Conservation (phyloP, 1,284 basidiomycete species). For the Papiliotrema fonsecae region DNA sequence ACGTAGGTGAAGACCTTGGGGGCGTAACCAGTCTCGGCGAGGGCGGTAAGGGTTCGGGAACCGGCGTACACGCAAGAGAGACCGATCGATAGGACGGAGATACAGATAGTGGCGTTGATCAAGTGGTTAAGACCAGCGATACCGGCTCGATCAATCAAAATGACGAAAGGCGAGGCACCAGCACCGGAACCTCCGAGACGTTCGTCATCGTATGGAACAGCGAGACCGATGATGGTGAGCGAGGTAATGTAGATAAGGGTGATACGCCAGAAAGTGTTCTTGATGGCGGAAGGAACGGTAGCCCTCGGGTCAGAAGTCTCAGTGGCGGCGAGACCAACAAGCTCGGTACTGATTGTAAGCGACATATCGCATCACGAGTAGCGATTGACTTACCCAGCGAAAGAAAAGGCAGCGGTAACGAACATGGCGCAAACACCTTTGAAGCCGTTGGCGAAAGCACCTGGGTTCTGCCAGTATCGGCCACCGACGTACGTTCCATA, state of each 20-base stretch:
- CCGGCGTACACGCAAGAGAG: conserved; percentile 46
- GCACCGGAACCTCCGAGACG: conserved; percentile 44
- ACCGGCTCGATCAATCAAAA: conserved; percentile 47
- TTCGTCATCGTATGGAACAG: conserved; percentile 43
- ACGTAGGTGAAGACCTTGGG: conserved; percentile 50
- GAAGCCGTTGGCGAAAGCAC: conserved; percentile 50
- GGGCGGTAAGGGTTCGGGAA: conserved; percentile 44
- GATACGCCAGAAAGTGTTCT: conserved; percentile 49
- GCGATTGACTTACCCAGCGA: conserved; percentile 50
- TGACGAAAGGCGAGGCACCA: conserved; percentile 53
- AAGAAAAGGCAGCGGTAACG: conserved; percentile 63
- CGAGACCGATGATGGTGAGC: conserved; percentile 51
- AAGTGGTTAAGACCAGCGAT: conserved; percentile 50
- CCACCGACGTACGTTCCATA: conserved; percentile 39
- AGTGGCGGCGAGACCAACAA: conserved; percentile 77
- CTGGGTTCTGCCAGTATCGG: conserved; percentile 39
- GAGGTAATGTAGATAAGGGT: conserved; percentile 53
- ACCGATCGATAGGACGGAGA: conserved; percentile 45
- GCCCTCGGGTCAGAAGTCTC: conserved; percentile 55
- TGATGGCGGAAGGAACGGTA: conserved; percentile 51
- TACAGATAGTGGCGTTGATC: conserved; percentile 52
- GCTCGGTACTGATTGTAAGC: conserved; percentile 58
- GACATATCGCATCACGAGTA: conserved; percentile 6
- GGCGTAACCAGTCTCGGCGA: conserved; percentile 48
- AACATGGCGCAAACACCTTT: conserved; percentile 47